Conservation (phyloP, 805 yeast genomes). For the Starmerella cellae region DNA sequence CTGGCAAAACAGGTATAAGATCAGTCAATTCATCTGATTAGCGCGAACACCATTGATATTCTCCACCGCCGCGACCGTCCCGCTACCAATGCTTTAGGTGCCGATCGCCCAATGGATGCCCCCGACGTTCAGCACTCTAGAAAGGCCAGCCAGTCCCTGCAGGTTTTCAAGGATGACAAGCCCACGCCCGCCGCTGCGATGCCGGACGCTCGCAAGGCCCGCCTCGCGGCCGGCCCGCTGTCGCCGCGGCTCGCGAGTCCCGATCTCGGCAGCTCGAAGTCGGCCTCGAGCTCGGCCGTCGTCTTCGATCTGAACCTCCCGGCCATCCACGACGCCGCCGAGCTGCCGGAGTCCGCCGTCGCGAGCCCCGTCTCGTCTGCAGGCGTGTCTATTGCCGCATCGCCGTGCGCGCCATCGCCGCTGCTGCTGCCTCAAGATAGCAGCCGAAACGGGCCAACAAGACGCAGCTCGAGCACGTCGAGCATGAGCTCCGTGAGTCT, state of each 20-base stretch:
- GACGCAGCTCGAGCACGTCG: neutral
- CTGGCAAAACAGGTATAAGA: no score
- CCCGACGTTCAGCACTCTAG: constrained; percentile 21
- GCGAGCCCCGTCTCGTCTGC: no score
- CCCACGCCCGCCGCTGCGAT: no score
- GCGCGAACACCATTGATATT: neutral
- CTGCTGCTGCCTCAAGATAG: neutral
- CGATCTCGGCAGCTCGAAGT: no score
- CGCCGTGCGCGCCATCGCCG: constrained; percentile 5
- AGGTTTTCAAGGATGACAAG: constrained; percentile 27
- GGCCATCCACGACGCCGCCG: no score
- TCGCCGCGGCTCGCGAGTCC: neutral
- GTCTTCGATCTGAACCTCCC: no score
- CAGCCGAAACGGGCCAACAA: neutral
- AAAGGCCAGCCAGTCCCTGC: constrained; percentile 31
- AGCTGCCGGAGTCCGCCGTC: no score
- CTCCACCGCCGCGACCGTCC: neutral
- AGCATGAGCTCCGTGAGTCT: neutral
- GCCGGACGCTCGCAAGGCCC: no score
- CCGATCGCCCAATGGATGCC: constrained; percentile 10
- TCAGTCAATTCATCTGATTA: neutral
- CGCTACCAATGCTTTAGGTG: constrained; percentile 12
- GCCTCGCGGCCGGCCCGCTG: no score
- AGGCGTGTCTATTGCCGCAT: neutral
- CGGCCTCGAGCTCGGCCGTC: no score